These are phyloP conservation scores for Chaetomiaceae sp. DNA, from an alignment of 2,329 filamentous ascomycete genomes.

Conservation along the genomic window DNA sequence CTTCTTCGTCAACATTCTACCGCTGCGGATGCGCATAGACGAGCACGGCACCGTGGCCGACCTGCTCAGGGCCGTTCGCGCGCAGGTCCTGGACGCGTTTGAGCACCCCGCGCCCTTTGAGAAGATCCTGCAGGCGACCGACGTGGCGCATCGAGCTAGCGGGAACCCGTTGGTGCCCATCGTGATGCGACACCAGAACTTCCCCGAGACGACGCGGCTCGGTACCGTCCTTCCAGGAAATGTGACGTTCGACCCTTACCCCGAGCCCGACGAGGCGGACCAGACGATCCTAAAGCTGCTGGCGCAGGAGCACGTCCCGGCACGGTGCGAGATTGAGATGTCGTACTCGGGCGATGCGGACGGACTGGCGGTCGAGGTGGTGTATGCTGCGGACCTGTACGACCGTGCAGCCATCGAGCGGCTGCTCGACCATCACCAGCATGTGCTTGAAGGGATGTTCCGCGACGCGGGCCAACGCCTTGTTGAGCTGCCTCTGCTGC, in stretches of 20 bases:
- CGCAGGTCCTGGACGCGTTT: neutral
- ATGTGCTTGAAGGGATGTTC: slow-evolving; percentile 7
- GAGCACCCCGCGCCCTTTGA: slow-evolving; percentile 1
- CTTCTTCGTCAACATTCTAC: slow-evolving; percentile 11
- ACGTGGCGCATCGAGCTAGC: neutral
- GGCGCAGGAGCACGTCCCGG: neutral
- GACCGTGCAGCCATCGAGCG: slow-evolving; percentile 3
- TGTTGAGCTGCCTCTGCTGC: slow-evolving; percentile 1
- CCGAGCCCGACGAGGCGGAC: neutral
- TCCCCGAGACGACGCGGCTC: neutral
- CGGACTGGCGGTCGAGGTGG: neutral
- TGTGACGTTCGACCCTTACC: neutral
- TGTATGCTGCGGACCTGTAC: slow-evolving; percentile 5
- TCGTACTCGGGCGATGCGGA: slow-evolving; percentile 5
- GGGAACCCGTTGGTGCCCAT: slow-evolving; percentile 6
- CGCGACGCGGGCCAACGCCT: neutral
- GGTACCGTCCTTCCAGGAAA: neutral
- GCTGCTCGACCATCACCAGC: slow-evolving; percentile 6
- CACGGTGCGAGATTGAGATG: slow-evolving; percentile 9
- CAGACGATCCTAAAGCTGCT: neutral
- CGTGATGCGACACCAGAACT: slow-evolving; percentile 8
- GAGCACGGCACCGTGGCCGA: slow-evolving; percentile 1
- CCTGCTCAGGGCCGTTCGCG: neutral
- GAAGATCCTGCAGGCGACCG: neutral
- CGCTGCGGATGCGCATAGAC: slow-evolving; percentile 4